Percentiles rank a stretch among this genome's conserved stretches.
Conservation (phyloP, 78 protist genomes). For the Dictyostelium purpureum region DNA sequence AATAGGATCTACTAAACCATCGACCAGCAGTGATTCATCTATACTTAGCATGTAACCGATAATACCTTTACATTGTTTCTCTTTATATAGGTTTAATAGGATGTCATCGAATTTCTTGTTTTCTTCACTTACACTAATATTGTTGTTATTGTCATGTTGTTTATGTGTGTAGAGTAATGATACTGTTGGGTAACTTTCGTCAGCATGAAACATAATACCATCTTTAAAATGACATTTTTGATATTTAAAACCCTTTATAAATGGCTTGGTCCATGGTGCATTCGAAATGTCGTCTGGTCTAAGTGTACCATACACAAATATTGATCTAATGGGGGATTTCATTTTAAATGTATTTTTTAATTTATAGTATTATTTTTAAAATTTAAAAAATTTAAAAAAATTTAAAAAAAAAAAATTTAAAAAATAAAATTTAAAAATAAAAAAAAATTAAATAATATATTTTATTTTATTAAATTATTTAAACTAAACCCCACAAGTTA, state of each 20-base stretch:
- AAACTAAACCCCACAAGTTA: too few species aligned
- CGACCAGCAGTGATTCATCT: neutral
- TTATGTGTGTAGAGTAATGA: neutral
- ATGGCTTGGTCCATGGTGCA: slow-evolving; percentile 6
- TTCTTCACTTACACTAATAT: neutral
- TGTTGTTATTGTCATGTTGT: neutral
- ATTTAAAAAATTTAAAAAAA: too few species aligned
- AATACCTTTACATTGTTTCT: neutral
- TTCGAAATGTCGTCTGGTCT: slow-evolving; percentile 32
- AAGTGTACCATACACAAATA: slow-evolving; percentile 33
- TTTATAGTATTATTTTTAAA: too few species aligned
- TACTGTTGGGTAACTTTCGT: neutral
- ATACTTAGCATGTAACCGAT: neutral
- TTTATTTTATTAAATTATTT: too few species aligned
- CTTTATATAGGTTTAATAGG: neutral
- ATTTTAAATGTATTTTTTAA: too few species aligned
- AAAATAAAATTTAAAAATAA: too few species aligned
- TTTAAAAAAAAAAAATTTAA: too few species aligned
- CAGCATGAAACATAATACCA: slow-evolving; percentile 8
- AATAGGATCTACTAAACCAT: too few species aligned
- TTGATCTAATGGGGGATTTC: too few species aligned
- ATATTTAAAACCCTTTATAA: neutral
- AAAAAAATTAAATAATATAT: too few species aligned
- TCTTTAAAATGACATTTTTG: neutral
- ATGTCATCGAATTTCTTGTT: neutral